phyloP scores from a whole-genome alignment of 495 filamentous ascomycete genomes.

The Penicillium arizonense region DNA sequence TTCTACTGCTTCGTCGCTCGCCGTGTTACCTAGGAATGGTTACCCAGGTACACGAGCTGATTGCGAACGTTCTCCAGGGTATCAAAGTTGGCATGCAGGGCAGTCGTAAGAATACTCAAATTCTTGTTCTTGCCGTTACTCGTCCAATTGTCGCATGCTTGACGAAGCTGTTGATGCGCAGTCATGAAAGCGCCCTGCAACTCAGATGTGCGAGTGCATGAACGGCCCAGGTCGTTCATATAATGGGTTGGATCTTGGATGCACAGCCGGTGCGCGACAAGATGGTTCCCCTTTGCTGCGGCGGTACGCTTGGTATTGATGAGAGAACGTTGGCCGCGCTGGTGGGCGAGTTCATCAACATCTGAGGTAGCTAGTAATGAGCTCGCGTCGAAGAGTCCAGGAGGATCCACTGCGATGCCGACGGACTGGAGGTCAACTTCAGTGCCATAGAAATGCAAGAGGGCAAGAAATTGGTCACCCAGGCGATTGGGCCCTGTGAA shows the following conservation, averaged over 20 bases:
- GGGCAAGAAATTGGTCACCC: conserved; percentile 43
- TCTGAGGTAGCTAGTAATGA: conserved; percentile 1
- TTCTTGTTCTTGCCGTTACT: background rate
- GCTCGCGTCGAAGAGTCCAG: conserved; percentile 36
- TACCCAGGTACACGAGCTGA: conserved; percentile 1
- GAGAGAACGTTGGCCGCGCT: conserved; percentile 41
- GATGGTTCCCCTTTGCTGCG: conserved; percentile 21
- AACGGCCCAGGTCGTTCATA: conserved; percentile 53
- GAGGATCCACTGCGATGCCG: conserved; percentile 54
- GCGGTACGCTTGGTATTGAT: conserved; percentile 36
- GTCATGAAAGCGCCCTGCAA: conserved; percentile 27
- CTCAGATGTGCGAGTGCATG: conserved; percentile 31
- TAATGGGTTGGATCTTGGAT: conserved; percentile 61
- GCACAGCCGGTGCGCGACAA: conserved; percentile 38
- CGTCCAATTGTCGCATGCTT: conserved; percentile 22
- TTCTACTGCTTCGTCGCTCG: too few relatives aligned
- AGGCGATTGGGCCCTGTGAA: conserved; percentile 26
- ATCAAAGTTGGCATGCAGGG: conserved; percentile 37
- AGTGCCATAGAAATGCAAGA: conserved; percentile 50
- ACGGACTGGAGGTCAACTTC: conserved; percentile 40
- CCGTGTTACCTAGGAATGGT: background rate
- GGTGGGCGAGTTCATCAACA: conserved; percentile 23
- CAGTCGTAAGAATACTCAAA: conserved; percentile 28
- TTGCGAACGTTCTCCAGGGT: conserved; percentile 20
- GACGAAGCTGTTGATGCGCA: conserved; percentile 22